Evolutionary conservation across 768 basidiomycete species (phyloP), one percentile per base, ranked within the genome.

Genomic region (Porpolomopsis calyptriformis): DNA sequence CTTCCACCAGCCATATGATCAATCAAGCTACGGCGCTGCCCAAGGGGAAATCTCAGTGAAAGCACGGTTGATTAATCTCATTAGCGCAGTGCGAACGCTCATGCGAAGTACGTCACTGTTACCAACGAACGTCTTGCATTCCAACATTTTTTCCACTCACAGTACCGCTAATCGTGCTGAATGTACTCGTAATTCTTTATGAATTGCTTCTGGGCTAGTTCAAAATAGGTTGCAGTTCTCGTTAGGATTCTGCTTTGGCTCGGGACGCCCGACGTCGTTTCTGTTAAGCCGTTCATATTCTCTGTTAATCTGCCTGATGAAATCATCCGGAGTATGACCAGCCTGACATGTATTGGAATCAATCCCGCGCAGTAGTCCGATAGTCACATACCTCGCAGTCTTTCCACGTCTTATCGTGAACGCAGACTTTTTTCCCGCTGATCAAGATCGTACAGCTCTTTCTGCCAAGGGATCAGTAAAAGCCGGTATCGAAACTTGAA

Each of bases 161-260:
- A 98, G 93, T 98, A 73, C 93, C 93, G 29, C 70, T 98, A 36
- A 97, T 98, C 60, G 80, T 72, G 27, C 57, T 87, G 41, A 98
- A 98, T 65, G 74, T 91, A 44, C 62, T 88, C 55, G 78, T 98
- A 53, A 92, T 96, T 55, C 55, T 83, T 52, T 93, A 89, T 62
- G 89, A 92, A 65, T 64, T 94, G 39, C 68, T 82, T 27, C 73
- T 86, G 52, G 87, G 72, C 51, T 71, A 57, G 51, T 42, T 35
- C 34, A 43, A 43, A 2, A 14, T 33, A 18, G 14, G 33, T 6
- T 14, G 24, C 22, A 29, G n/a, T 42, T 2, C 8, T 19, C 6
- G 8, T 26, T 12, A 37, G 12, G 20, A 18, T 10, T 11, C 37
- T 27, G 10, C 36, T 27, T n/a, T 42, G 29, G 29, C 14, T 14